Conservation (phyloP, 768 basidiomycete genomes). For the Asterophora parasitica region DNA sequence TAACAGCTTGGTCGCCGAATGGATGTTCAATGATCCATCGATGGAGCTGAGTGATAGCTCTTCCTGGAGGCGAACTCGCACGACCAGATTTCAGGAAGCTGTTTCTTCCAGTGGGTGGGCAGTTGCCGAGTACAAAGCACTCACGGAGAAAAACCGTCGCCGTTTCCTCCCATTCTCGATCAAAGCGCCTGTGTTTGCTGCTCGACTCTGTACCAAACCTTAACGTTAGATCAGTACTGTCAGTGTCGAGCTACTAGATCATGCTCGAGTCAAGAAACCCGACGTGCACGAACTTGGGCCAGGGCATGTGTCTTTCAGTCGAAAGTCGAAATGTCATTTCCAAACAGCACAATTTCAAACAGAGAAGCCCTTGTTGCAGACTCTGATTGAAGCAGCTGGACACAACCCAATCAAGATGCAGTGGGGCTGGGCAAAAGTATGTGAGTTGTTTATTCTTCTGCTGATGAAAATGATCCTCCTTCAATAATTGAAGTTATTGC, state of each 20-base stretch:
- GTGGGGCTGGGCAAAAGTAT: too few species aligned
- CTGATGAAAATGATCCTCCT: too few species aligned
- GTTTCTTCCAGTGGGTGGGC: slow-evolving; percentile 12
- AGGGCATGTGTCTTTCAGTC: slow-evolving; percentile 9
- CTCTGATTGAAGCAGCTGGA: too few species aligned
- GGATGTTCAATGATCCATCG: slow-evolving; percentile 27
- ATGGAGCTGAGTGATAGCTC: not conserved
- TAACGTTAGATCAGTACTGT: not conserved
- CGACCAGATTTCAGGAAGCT: slow-evolving; percentile 16
- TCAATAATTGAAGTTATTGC: too few species aligned
- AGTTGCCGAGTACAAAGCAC: not conserved
- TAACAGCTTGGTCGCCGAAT: slow-evolving; percentile 26
- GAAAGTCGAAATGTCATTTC: too few species aligned
- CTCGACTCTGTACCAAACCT: not conserved
- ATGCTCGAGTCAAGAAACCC: not conserved
- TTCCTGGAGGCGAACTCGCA: not conserved
- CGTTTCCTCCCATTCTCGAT: slow-evolving; percentile 7
- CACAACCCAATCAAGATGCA: too few species aligned
- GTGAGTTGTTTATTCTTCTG: too few species aligned
- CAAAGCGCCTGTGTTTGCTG: slow-evolving; percentile 5
- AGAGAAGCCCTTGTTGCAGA: too few species aligned
- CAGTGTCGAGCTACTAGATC: not conserved
- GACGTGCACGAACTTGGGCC: not conserved
- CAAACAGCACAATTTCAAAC: too few species aligned
- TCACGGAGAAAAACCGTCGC: slow-evolving; percentile 1